Conservation (phyloP, 1,139 yeast species). For the Debaryomyces sp. region DNA sequence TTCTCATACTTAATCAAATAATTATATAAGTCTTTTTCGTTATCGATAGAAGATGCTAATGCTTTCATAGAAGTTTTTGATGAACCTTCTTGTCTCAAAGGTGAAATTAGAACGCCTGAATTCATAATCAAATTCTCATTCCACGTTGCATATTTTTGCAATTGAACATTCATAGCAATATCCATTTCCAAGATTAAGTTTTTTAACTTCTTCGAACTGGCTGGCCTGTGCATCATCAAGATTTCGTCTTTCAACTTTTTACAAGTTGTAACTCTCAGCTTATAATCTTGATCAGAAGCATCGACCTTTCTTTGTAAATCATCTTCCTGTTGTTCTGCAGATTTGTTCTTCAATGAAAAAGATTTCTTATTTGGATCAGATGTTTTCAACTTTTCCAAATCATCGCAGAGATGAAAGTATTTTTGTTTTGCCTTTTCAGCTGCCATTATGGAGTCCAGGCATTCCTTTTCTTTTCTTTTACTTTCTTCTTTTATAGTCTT, state of each 20-base stretch:
- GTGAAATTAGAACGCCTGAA: constrained; percentile 80
- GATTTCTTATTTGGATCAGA: constrained; percentile 84
- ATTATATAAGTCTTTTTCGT: constrained; percentile 78
- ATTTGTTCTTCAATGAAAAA: constrained; percentile 75
- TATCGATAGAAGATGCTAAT: constrained; percentile 75
- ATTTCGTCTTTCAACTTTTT: constrained; percentile 76
- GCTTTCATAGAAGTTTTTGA: constrained; percentile 68
- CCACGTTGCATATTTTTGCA: constrained; percentile 87
- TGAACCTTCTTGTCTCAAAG: constrained; percentile 47
- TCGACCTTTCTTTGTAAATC: constrained; percentile 82
- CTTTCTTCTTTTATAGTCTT: constrained; percentile 83
- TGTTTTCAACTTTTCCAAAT: constrained; percentile 77
- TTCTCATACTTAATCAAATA: constrained; percentile 57
- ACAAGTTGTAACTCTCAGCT: constrained; percentile 71
- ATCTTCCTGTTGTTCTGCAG: constrained; percentile 90
- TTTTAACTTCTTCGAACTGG: constrained; percentile 69
- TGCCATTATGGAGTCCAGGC: constrained; percentile 72
- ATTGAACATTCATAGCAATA: constrained; percentile 82
- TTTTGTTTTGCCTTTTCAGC: constrained; percentile 90
- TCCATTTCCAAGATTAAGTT: constrained; percentile 84
- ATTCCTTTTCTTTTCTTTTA: constrained; percentile 78
- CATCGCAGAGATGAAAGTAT: constrained; percentile 81
- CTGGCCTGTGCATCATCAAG: constrained; percentile 75
- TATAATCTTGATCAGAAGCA: constrained; percentile 82
- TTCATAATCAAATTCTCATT: constrained; percentile 82